These are phyloP conservation scores for Cruciata laevipes DNA, from an alignment of 257 asterid species.

Conservation along the genomic window DNA sequence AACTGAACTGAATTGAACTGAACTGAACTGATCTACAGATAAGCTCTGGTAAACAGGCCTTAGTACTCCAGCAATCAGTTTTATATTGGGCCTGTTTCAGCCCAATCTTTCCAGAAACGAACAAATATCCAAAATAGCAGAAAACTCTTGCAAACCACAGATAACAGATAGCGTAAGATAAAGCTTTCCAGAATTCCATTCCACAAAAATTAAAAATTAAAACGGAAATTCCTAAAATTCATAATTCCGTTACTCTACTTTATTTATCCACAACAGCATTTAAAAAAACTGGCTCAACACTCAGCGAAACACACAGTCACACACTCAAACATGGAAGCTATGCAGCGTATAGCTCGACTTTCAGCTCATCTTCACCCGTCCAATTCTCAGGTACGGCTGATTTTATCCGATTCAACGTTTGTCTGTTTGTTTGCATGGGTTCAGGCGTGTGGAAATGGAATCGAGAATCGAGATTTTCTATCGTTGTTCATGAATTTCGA, in stretches of 20 bases:
- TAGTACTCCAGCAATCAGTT: neutral
- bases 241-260: neutral
- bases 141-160: conserved; percentile 48
- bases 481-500: neutral
- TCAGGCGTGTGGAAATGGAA: neutral
- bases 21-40: too few relatives aligned
- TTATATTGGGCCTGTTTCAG: neutral
- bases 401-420: neutral
- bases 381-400: conserved; percentile 45
- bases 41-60: too few relatives aligned
- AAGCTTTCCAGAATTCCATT: conserved; percentile 32
- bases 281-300: neutral
- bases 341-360: conserved; percentile 65
- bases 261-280: neutral
- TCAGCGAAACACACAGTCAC: conserved; percentile 22
- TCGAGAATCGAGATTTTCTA: neutral
- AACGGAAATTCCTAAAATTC: neutral
- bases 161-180: conserved; percentile 37
- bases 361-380: conserved; percentile 84
- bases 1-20: too few relatives aligned
- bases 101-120: neutral
- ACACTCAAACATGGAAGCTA: conserved; percentile 35
- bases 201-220: conserved; percentile 17
- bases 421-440: neutral
- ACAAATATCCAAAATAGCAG: neutral